Base-by-base conservation (phyloP, 2,329 filamentous ascomycete species). In the Cryphonectria japonica region DNA sequence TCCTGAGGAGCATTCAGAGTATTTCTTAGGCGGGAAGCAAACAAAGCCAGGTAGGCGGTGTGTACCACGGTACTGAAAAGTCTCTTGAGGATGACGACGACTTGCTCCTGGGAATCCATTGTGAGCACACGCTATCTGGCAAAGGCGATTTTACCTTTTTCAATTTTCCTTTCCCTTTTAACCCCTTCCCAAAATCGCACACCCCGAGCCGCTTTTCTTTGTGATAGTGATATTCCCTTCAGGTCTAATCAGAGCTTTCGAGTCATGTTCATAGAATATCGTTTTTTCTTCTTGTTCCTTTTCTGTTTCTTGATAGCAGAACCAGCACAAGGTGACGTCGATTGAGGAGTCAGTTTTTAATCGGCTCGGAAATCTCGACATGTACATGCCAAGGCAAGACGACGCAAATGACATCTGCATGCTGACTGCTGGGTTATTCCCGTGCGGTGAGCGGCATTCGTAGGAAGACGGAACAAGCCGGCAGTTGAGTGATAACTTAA, bases 321-420 rank as follows among this genome's bases (percentile, higher is more conserved):
- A 59, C 13, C 16, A 59, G 54, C 4, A 34, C 11, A 32, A 32
- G 14, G 26, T 59, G 54, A 59, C 54, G 26, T 32, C 26, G 52
- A 19, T 14, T 57, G 26, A 59, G 54, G 7, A 59, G 16, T 14
- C n/a, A 57, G 19, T 57, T 59, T 32, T 34, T 52, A 22, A 22
- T 61, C 59, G 62, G n/a, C 39, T 34, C 65, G 37, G 52, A 37
- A 67, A 67, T 59, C 29, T 59, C 22, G 34, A 60, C 50, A 68
- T 50, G 43, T 52, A n/a, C 41, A 61, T 68, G 66, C 66, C 66
- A 68, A 68, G 66, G 37, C 54, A 26, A 7, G 26, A 68, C 39
- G 57, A 62, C 62, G 41, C 59, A 63, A n/a, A 26, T 68, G 65
- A 67, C 65, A n/a, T 67, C 52, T 59, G 37, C 34, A 60, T 43